Conservation (phyloP, 2,329 filamentous ascomycete genomes). For the Fusarium sp. region DNA sequence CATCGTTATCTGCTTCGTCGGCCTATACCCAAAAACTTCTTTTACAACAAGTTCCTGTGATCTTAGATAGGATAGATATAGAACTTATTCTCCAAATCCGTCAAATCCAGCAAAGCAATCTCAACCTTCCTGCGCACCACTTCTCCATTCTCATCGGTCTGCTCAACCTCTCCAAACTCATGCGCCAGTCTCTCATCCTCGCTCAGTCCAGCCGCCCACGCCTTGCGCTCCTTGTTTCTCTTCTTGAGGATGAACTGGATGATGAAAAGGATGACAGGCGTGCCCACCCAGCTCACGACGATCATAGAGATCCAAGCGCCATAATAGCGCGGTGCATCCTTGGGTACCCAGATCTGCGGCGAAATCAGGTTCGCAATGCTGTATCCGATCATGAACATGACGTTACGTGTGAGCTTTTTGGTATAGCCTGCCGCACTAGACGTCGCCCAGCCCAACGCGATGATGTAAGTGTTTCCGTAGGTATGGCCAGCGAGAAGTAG, state of each 20-base stretch:
- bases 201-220: constrained; percentile 18
- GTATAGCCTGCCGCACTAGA: constrained; percentile 27
- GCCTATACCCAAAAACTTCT: too few relatives aligned
- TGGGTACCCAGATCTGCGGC: constrained; percentile 56
- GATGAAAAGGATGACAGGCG: constrained; percentile 53
- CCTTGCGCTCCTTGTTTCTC: constrained; percentile 52
- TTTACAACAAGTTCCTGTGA: too few relatives aligned
- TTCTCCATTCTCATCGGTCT: constrained; percentile 51
- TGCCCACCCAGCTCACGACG: constrained; percentile 54
- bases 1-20: background rate
- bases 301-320: constrained; percentile 49
- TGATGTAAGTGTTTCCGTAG: constrained; percentile 47
- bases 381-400: constrained; percentile 58
- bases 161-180: constrained; percentile 48
- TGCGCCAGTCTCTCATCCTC: constrained; percentile 42
- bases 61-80: constrained; percentile 54
- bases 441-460: constrained; percentile 23
- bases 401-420: constrained; percentile 61
- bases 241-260: constrained; percentile 53
- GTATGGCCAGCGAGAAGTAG: constrained; percentile 54
- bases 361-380: constrained; percentile 55
- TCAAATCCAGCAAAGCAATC: constrained; percentile 56
- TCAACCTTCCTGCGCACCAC: constrained; percentile 53
- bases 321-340: constrained; percentile 49
- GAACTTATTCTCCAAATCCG: constrained; percentile 58